Percentiles rank a stretch among this genome's conserved stretches.
These are phyloP conservation scores for Harrya chromipes DNA, from an alignment of 768 basidiomycete species.

Conservation along the genomic window DNA sequence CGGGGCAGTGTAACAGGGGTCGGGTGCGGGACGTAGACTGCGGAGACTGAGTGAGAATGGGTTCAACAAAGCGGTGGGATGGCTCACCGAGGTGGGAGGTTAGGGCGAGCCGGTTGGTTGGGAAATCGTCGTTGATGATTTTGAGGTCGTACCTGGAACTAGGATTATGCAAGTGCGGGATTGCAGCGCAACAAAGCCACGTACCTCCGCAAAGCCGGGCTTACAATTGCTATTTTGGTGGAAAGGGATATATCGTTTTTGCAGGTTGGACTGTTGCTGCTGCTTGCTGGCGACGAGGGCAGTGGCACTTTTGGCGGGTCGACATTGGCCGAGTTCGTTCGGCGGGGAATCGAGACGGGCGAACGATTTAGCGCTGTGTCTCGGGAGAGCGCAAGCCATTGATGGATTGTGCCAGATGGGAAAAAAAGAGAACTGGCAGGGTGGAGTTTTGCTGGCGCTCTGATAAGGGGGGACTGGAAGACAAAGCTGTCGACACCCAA, in stretches of 20 bases:
- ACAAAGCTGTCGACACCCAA: constrained; percentile 1
- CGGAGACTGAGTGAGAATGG: neutral
- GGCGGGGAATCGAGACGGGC: neutral
- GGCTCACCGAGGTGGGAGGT: constrained; percentile 8
- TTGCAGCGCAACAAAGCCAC: neutral
- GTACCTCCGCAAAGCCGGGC: constrained; percentile 4
- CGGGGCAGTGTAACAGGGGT: neutral
- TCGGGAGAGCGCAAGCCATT: constrained; percentile 1
- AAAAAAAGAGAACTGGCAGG: neutral
- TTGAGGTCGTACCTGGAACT: constrained; percentile 1
- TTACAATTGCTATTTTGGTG: neutral
- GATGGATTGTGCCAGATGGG: neutral
- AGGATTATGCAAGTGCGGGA: neutral
- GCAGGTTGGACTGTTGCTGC: neutral
- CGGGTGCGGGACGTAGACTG: constrained; percentile 3
- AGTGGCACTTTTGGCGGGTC: neutral
- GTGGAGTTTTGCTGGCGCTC: neutral
- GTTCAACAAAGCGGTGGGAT: neutral
- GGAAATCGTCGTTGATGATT: neutral
- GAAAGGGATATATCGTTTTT: neutral
- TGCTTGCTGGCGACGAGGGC: neutral
- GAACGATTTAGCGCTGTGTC: constrained; percentile 5
- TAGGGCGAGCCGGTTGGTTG: neutral
- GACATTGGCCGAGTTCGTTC: neutral
- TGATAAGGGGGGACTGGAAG: neutral